Percentiles rank a stretch among this genome's conserved stretches.
Evolutionary conservation across 208 protist species (phyloP).

Genomic region (Crithidia bombi): DNA sequence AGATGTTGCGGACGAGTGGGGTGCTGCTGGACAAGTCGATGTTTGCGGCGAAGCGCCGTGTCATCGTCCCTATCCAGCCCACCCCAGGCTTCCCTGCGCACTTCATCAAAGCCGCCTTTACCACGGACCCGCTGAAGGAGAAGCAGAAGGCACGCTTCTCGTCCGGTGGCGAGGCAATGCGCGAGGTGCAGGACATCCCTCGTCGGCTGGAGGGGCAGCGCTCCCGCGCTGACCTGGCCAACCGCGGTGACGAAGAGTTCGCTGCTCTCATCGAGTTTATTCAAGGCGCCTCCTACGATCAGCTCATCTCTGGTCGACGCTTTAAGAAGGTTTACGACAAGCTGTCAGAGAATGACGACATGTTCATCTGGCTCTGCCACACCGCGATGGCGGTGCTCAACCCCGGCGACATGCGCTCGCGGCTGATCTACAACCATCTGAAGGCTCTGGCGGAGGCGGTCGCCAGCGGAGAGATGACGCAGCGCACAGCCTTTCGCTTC

Average conservation of each 20-base stretch:
- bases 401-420: conserved; percentile 88
- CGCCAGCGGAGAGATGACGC: conserved; percentile 82
- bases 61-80: conserved; percentile 88
- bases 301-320: conserved; percentile 87
- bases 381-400: conserved; percentile 93
- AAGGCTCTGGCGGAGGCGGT: conserved; percentile 87
- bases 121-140: conserved; percentile 90
- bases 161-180: conserved; percentile 88
- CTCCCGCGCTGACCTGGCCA: conserved; percentile 65
- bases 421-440: conserved; percentile 88
- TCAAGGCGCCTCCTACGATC: conserved; percentile 86
- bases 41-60: conserved; percentile 91
- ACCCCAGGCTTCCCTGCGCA: conserved; percentile 82
- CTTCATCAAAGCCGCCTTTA: conserved; percentile 88
- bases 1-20: conserved; percentile 39
- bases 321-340: conserved; percentile 90
- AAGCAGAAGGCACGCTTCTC: conserved; percentile 90
- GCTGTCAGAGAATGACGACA: conserved; percentile 89
- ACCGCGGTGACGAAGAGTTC: conserved; percentile 78
- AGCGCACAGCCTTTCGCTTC: conserved; percentile 89
- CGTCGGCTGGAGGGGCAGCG: conserved; percentile 80
- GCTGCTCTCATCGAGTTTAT: conserved; percentile 89
- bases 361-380: conserved; percentile 92
- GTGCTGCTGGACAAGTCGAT: conserved; percentile 88
- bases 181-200: conserved; percentile 86